These are phyloP conservation scores for Xylariaceae sp. DNA, from an alignment of 2,329 filamentous ascomycete genomes.

Conservation along the genomic window DNA sequence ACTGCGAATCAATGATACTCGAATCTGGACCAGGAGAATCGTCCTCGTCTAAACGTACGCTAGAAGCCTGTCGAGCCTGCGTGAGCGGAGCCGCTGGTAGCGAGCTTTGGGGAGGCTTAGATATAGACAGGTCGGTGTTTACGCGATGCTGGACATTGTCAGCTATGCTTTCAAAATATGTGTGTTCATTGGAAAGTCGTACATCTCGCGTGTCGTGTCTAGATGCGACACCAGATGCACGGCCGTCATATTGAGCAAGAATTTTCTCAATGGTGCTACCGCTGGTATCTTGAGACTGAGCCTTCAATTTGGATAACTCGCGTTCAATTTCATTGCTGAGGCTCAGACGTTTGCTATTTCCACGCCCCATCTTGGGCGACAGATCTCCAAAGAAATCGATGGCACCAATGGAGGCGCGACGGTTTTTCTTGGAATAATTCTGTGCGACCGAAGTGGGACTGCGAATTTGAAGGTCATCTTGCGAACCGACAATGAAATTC, in stretches of 20 bases:
- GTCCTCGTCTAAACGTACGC: background rate
- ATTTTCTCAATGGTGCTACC: constrained; percentile 43
- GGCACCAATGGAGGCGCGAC: constrained; percentile 2
- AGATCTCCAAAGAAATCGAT: background rate
- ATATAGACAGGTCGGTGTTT: background rate
- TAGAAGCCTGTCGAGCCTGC: constrained; percentile 3
- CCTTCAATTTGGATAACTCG: constrained; percentile 3
- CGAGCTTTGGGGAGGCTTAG: constrained; percentile 4
- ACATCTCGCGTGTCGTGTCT: constrained; percentile 10
- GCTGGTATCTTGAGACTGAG: constrained; percentile 29
- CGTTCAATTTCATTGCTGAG: constrained; percentile 10
- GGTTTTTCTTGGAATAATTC: constrained; percentile 16
- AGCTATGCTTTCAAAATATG: background rate
- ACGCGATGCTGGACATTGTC: constrained; percentile 8
- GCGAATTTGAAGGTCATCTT: constrained; percentile 23
- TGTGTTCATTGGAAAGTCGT: background rate
- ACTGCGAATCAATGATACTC: constrained; percentile 33
- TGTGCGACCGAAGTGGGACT: constrained; percentile 10
- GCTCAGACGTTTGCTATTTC: background rate
- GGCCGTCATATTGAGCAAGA: constrained; percentile 39
- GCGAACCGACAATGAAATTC: constrained; percentile 9
- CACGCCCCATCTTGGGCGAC: background rate
- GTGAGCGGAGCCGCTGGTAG: constrained; percentile 15
- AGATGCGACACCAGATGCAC: constrained; percentile 10
- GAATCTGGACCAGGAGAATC: constrained; percentile 21